Conservation (phyloP, 768 basidiomycete genomes). For the Coprinopsis strossmayeri region DNA sequence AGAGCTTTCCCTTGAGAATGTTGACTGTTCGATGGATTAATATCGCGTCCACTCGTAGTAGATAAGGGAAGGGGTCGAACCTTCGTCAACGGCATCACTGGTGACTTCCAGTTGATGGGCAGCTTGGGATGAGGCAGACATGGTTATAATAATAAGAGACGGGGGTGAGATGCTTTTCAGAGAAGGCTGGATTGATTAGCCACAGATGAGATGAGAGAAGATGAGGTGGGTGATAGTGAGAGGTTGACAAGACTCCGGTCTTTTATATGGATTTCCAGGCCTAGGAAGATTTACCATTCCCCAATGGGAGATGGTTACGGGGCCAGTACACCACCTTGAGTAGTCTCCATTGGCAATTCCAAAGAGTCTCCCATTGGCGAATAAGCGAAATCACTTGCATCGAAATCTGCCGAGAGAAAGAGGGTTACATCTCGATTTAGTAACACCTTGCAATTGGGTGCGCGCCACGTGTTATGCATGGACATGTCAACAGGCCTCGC, state of each 20-base stretch:
- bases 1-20: conserved; percentile 52
- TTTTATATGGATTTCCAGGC: not conserved
- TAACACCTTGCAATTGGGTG: not conserved
- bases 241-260: not conserved
- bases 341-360: not conserved
- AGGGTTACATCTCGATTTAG: not conserved
- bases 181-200: not conserved
- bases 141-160: conserved; percentile 1
- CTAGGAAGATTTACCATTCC: not conserved
- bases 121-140: conserved; percentile 14
- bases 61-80: conserved; percentile 17
- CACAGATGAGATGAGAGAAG: too few relatives aligned
- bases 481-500: not conserved
- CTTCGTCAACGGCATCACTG: conserved; percentile 44
- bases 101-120: conserved; percentile 35
- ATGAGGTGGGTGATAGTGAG: not conserved
- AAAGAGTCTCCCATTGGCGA: not conserved
- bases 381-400: not conserved
- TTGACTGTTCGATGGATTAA: conserved; percentile 43
- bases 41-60: not conserved
- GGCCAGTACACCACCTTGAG: not conserved
- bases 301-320: not conserved
- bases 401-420: not conserved
- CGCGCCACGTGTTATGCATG: not conserved
- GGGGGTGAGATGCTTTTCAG: too few relatives aligned